Conservation (phyloP, 1,284 basidiomycete species). For the Ceratobasidium theobromae region DNA sequence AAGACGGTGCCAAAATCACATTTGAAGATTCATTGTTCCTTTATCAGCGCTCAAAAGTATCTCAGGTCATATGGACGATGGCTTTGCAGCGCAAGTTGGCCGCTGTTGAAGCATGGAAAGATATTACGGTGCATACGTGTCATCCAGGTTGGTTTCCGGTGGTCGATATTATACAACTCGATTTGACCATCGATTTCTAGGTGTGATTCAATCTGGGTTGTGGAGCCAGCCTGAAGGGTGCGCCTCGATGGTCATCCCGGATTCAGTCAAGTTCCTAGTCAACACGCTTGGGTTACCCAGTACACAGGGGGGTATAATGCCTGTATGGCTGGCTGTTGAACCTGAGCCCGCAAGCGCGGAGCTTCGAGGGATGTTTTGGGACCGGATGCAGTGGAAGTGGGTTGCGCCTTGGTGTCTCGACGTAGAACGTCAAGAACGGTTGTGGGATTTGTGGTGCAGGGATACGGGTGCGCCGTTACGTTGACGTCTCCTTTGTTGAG, state of each 20-base stretch:
- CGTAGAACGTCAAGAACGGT: not conserved
- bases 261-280: not conserved
- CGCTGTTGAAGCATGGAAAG: slow-evolving; percentile 4
- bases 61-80: slow-evolving; percentile 21
- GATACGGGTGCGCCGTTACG: slow-evolving; percentile 5
- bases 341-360: not conserved
- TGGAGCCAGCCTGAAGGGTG: not conserved
- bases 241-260: not conserved
- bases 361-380: slow-evolving; percentile 25
- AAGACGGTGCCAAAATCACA: not conserved
- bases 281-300: not conserved
- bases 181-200: not conserved
- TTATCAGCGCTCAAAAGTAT: slow-evolving; percentile 20
- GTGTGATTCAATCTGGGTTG: not conserved
- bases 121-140: slow-evolving; percentile 22
- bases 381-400: slow-evolving; percentile 21
- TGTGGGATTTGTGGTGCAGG: slow-evolving; percentile 29
- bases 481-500: too few species aligned
- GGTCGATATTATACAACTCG: not conserved
- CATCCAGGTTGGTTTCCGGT: slow-evolving; percentile 31
- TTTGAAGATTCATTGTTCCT: slow-evolving; percentile 14
- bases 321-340: slow-evolving; percentile 26
- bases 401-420: slow-evolving; percentile 16
- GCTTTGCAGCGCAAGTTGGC: slow-evolving; percentile 7
- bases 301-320: slow-evolving; percentile 4